Conservation (phyloP, 805 yeast genomes). For the Schwanniomyces polymorphus region DNA sequence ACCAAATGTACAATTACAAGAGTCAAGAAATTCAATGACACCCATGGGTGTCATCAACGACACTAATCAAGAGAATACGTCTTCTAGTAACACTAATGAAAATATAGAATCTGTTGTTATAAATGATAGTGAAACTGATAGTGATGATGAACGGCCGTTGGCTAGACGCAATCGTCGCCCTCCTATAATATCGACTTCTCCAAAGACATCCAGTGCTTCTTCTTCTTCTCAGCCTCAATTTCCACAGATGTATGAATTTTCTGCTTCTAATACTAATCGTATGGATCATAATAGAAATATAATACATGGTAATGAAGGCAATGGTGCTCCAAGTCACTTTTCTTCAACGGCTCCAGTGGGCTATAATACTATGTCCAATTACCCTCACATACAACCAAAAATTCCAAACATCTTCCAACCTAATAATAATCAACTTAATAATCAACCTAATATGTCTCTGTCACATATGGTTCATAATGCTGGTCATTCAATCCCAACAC, state of each 20-base stretch:
- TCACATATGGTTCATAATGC: not conserved
- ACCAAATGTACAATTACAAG: not conserved
- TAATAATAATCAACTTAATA: not conserved
- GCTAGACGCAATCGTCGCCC: not conserved
- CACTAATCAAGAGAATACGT: not conserved
- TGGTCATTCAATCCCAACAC: not conserved
- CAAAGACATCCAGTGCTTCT: not conserved
- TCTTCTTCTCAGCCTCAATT: not conserved
- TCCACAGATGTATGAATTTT: not conserved
- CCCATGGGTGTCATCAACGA: not conserved
- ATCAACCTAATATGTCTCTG: not conserved
- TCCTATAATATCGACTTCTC: not conserved
- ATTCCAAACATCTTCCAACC: not conserved
- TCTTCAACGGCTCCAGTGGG: not conserved
- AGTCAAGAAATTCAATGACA: not conserved
- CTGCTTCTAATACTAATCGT: not conserved
- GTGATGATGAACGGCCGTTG: constrained; percentile 1
- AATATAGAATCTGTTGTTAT: not conserved
- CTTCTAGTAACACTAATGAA: too few species aligned
- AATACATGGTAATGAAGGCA: not conserved
- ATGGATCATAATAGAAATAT: too few species aligned
- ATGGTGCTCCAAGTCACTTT: not conserved
- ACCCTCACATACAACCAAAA: not conserved
- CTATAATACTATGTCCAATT: not conserved
- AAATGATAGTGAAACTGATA: constrained; percentile 1